phyloP scores from a whole-genome alignment of 306 rosid species.

The Acacia crassicarpa region DNA sequence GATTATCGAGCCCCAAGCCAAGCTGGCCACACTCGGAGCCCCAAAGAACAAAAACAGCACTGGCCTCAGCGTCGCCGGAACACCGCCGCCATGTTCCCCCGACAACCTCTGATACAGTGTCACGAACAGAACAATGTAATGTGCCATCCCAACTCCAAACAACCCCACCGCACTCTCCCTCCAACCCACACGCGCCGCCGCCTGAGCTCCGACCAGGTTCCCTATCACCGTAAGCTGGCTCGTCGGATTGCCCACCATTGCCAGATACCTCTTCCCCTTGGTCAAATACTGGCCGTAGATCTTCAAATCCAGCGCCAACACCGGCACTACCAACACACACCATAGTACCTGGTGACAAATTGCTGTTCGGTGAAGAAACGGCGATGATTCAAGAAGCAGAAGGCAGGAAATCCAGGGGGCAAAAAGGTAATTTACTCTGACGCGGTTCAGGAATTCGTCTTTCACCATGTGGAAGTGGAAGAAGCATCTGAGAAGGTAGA shows the following conservation, averaged over 20 bases:
- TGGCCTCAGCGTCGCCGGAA: conserved; percentile 51
- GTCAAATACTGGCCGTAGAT: conserved; percentile 65
- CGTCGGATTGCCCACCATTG: conserved; percentile 51
- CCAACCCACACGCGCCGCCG: conserved; percentile 56
- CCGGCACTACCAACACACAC: conserved; percentile 44
- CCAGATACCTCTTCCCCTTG: conserved; percentile 42
- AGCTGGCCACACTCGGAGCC: background rate
- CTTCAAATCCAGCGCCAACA: conserved; percentile 52
- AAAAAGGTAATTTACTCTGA: conserved; percentile 51
- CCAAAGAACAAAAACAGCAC: conserved; percentile 46
- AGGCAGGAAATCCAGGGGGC: conserved; percentile 64
- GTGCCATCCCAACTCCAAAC: conserved; percentile 41
- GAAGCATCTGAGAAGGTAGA: conserved; percentile 49
- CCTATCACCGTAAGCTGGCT: conserved; percentile 59
- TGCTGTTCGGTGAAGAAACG: conserved; percentile 27
- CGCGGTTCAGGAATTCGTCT: conserved; percentile 47
- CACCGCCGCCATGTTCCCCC: conserved; percentile 25
- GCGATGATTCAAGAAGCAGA: conserved; percentile 51
- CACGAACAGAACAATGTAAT: conserved; percentile 55
- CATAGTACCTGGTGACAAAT: conserved; percentile 36
- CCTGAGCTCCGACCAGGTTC: conserved; percentile 53
- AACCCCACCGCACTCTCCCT: conserved; percentile 51
- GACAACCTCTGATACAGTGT: conserved; percentile 58
- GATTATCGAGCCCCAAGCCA: conserved; percentile 49
- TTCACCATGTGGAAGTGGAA: conserved; percentile 45